Percentiles rank a stretch among this genome's conserved stretches.
Evolutionary conservation across 2,329 filamentous ascomycete species (phyloP).

Genomic region (Talaromyces islandicus): DNA sequence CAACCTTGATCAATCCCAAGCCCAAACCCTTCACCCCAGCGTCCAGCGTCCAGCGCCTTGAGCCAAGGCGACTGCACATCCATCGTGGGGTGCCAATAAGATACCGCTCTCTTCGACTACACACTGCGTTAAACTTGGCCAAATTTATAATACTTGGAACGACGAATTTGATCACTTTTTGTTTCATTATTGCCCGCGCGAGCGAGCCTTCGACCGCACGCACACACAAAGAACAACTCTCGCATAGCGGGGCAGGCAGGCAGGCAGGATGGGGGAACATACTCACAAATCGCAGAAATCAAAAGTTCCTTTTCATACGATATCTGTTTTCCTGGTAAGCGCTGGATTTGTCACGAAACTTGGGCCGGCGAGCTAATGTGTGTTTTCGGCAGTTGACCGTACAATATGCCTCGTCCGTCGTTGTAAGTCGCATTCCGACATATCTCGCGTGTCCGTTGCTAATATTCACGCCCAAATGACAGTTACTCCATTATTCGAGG

Average conservation of each 20-base stretch:
- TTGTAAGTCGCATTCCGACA: conserved; percentile 27
- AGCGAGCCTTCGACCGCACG: neutral
- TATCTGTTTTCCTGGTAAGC: conserved; percentile 35
- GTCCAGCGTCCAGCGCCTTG: neutral
- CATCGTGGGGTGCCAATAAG: neutral
- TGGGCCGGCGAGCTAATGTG: neutral
- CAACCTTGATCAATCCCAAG: neutral
- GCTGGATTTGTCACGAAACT: neutral
- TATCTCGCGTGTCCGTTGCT: conserved; percentile 6
- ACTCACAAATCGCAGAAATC: neutral
- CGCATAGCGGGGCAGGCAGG: neutral
- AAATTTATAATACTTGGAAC: neutral
- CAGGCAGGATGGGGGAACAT: neutral
- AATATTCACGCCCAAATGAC: conserved; percentile 2
- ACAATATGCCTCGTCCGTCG: conserved; percentile 38
- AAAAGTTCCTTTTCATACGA: neutral
- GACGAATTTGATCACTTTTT: neutral
- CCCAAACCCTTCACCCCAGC: neutral
- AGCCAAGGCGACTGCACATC: neutral
- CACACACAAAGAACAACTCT: neutral
- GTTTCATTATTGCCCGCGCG: too few species aligned
- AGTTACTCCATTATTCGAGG: conserved; percentile 92
- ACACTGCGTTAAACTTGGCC: neutral
- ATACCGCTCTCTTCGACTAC: too few species aligned
- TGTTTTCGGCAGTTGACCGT: conserved; percentile 30